phyloP scores from a whole-genome alignment of 202 grass and related monocot genomes.

The Panicum hallii region DNA sequence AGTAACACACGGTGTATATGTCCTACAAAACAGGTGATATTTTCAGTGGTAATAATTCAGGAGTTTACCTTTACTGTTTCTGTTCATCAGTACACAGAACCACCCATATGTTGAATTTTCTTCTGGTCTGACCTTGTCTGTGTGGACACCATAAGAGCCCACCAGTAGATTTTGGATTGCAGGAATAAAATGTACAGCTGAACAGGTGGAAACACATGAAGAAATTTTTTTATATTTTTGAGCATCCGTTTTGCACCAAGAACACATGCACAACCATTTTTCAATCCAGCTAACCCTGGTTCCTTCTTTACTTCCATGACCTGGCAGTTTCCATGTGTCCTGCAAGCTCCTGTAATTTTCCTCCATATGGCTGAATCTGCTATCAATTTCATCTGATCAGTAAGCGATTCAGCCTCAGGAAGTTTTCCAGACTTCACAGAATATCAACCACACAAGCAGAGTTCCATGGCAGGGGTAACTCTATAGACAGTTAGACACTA shows the following conservation, averaged over 20 bases:
- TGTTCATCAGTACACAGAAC: neutral
- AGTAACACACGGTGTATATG: conserved; percentile 13
- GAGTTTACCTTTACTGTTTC: neutral
- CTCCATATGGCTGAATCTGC: conserved; percentile 50
- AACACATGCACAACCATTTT: conserved; percentile 51
- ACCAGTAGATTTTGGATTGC: conserved; percentile 14
- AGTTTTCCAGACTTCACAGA: conserved; percentile 60
- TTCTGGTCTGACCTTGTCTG: conserved; percentile 9
- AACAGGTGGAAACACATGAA: neutral
- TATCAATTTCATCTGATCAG: conserved; percentile 39
- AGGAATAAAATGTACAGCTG: conserved; percentile 11
- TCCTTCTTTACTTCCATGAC: conserved; percentile 62
- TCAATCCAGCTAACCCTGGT: conserved; percentile 55
- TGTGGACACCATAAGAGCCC: neutral
- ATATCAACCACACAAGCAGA: conserved; percentile 57
- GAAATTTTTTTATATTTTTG: conserved; percentile 26
- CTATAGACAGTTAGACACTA: conserved; percentile 39
- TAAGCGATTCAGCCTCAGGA: conserved; percentile 48
- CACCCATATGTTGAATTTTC: conserved; percentile 17
- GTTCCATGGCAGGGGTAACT: conserved; percentile 50
- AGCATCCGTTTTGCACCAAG: conserved; percentile 48
- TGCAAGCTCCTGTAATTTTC: conserved; percentile 50
- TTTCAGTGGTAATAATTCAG: conserved; percentile 10
- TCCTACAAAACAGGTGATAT: neutral
- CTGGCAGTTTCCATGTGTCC: conserved; percentile 45